Evolutionary conservation across 176 grass and related monocot genomes (phyloP), one percentile per base, ranked within the genome.

Genomic region (Oryza glaberrima): DNA sequence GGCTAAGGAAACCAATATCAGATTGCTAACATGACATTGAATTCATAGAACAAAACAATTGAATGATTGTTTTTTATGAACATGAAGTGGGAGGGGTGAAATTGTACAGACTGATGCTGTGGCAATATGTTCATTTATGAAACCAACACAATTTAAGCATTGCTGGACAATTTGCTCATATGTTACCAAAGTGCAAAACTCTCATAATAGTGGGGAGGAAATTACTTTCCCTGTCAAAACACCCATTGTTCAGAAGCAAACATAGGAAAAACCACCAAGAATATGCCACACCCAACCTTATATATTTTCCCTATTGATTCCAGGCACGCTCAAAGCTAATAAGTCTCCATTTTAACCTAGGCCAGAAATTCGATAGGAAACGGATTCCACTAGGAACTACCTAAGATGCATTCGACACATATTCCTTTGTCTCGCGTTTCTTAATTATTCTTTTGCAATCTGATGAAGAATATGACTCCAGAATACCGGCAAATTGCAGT

Each of bases 311-410:
- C 15, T 28, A n/a, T 61, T 69, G 17, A 49, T 49, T 63, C 65
- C 19, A 20, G 20, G 9, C 23, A 70, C 22, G 16, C 9, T 36
- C 75, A 3, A 85, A 7, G n/a, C 13, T 41, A 40, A 40, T 44
- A 26, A 23, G 30, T 17, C 40, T 60, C 16, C 0, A 49, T 73
- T 66, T 80, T 44, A 43, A 73, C 20, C 5, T 44, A 6, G 7
- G 52, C 51, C 35, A 48, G 64, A 41, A 63, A 34, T 64, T 49
- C 8, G 19, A 47, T 8, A 49, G n/a, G 30, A 65, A 38, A 11
- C 70, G 35, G 85, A 58, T 69, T 56, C 63, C 76, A 51, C 69
- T 73, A 66, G 68, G 56, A 78, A 47, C 61, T 36, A 4, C 56
- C 4, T 3, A 6, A 32, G 16, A 46, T 73, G 17, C 23, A 26